phyloP scores from a whole-genome alignment of 2,329 filamentous ascomycete genomes.

The Colletotrichum noveboracense region DNA sequence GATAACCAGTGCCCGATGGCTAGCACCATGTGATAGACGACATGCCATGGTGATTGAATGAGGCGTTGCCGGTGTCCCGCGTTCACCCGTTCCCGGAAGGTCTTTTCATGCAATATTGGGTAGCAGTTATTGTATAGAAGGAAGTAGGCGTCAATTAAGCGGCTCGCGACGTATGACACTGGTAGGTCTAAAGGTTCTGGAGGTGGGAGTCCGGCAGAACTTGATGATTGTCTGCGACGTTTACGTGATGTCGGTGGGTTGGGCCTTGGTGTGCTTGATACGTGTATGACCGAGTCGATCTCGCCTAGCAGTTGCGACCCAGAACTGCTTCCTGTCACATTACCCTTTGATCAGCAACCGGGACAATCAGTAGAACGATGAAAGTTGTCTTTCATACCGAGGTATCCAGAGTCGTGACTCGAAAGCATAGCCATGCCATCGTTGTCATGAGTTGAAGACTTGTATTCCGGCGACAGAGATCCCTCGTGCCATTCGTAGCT shows the following conservation, averaged over 20 bases:
- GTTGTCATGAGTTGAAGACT: background rate
- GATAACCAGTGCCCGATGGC: slow-evolving; percentile 41
- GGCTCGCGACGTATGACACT: slow-evolving; percentile 15
- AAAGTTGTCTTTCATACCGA: slow-evolving; percentile 18
- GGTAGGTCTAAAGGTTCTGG: slow-evolving; percentile 9
- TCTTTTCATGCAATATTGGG: slow-evolving; percentile 51
- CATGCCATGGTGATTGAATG: slow-evolving; percentile 19
- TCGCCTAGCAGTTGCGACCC: slow-evolving; percentile 30
- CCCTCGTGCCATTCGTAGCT: slow-evolving; percentile 27
- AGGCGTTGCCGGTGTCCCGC: slow-evolving; percentile 11
- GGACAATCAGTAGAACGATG: background rate
- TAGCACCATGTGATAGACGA: slow-evolving; percentile 36
- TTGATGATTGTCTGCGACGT: background rate
- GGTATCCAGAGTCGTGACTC: slow-evolving; percentile 27
- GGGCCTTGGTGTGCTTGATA: background rate
- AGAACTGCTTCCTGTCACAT: slow-evolving; percentile 27
- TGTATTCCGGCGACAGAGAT: background rate
- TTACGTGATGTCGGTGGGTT: background rate
- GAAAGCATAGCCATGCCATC: background rate
- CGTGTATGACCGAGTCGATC: slow-evolving; percentile 19
- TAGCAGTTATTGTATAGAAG: slow-evolving; percentile 48
- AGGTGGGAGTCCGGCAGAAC: background rate
- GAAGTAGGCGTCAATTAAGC: slow-evolving; percentile 47
- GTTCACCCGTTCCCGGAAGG: slow-evolving; percentile 41
- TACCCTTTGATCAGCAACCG: background rate